Conservation (phyloP, 1,284 basidiomycete genomes). For the Leccinum fuscescens region DNA sequence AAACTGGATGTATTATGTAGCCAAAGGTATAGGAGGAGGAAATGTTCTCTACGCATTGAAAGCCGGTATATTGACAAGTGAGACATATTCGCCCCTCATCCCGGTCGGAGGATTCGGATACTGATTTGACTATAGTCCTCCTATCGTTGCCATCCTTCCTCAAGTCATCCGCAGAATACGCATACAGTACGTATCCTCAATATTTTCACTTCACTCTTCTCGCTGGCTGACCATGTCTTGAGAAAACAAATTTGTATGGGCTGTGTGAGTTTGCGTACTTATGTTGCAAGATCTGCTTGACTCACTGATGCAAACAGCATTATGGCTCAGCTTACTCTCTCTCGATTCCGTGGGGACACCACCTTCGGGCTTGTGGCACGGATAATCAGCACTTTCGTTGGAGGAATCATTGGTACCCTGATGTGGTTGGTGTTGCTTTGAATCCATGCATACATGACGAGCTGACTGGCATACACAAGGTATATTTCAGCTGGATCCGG, state of each 20-base stretch:
- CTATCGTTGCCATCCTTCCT: constrained; percentile 62
- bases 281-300: not conserved
- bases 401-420: constrained; percentile 64
- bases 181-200: constrained; percentile 48
- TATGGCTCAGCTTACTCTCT: constrained; percentile 69
- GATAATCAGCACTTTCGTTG: constrained; percentile 67
- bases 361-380: constrained; percentile 65
- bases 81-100: constrained; percentile 5
- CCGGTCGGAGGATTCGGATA: not conserved
- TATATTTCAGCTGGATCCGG: constrained; percentile 71
- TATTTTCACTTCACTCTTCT: not conserved
- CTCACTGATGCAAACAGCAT: constrained; percentile 42
- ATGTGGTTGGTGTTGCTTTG: constrained; percentile 54
- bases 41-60: constrained; percentile 78
- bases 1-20: constrained; percentile 43
- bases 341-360: constrained; percentile 76
- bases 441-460: not conserved
- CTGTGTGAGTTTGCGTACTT: constrained; percentile 39
- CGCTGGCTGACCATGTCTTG: constrained; percentile 1
- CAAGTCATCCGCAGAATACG: constrained; percentile 53
- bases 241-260: constrained; percentile 60
- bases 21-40: constrained; percentile 47
- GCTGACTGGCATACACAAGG: constrained; percentile 38
- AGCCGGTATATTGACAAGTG: constrained; percentile 67
- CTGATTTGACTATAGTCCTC: constrained; percentile 40